Percentiles rank a stretch among this genome's conserved stretches.
Conservation (phyloP, 164 flowering plant species). For the Taxillus chinensis region DNA sequence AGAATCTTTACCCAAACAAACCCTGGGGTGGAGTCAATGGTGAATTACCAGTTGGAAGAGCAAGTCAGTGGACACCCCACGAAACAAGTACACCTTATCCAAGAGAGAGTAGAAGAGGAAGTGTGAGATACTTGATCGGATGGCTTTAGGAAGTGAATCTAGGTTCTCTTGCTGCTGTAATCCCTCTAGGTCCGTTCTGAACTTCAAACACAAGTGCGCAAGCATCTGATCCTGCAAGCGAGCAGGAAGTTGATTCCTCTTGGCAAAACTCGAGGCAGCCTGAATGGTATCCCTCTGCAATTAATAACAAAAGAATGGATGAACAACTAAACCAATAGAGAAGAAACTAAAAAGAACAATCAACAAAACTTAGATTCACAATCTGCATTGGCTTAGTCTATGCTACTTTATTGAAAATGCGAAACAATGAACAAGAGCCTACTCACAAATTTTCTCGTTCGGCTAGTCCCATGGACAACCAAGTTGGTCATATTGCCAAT, state of each 20-base stretch:
- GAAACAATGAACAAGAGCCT: not conserved
- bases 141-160: conserved; percentile 88
- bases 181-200: conserved; percentile 85
- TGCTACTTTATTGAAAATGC: too few relatives aligned
- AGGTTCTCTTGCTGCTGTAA: conserved; percentile 86
- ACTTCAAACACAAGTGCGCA: conserved; percentile 85
- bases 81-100: conserved; percentile 70
- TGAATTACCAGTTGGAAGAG: conserved; percentile 76
- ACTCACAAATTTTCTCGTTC: conserved; percentile 84
- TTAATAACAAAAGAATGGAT: not conserved
- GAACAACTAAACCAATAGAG: not conserved
- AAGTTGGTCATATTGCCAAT: conserved; percentile 98
- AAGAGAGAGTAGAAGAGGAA: conserved; percentile 69
- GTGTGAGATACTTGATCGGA: conserved; percentile 80
- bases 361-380: not conserved
- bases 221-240: conserved; percentile 92
- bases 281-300: conserved; percentile 83
- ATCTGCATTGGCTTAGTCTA: not conserved
- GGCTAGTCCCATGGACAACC: conserved; percentile 88
- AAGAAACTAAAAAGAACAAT: not conserved
- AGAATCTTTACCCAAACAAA: too few relatives aligned
- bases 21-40: not conserved
- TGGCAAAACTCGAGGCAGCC: conserved; percentile 88
- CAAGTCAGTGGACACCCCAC: conserved; percentile 78
- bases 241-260: conserved; percentile 59